These are phyloP conservation scores for Gracilaria domingensis DNA, from an alignment of 23 red algal genomes.

Conservation along the genomic window DNA sequence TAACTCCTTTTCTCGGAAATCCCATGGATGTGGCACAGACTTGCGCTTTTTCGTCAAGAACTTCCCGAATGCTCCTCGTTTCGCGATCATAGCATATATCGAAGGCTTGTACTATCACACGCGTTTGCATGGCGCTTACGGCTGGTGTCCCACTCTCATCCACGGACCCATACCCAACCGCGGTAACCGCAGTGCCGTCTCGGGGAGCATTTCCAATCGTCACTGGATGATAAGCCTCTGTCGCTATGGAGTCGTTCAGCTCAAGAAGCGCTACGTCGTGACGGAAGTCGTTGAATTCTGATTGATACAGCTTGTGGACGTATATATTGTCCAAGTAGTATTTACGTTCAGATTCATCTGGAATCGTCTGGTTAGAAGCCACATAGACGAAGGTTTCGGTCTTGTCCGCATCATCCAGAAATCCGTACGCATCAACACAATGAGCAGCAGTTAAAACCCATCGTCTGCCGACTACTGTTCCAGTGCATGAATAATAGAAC, in stretches of 20 bases:
- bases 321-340: constrained; percentile 19
- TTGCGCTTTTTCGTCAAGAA: constrained; percentile 7
- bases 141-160: constrained; percentile 31
- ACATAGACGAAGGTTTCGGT: not conserved
- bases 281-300: constrained; percentile 21
- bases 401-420: constrained; percentile 18
- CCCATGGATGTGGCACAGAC: constrained; percentile 44
- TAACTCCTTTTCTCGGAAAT: constrained; percentile 24
- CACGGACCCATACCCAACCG: constrained; percentile 53
- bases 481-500: constrained; percentile 31
- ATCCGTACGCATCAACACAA: constrained; percentile 32
- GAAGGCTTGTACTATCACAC: constrained; percentile 12
- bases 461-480: constrained; percentile 15
- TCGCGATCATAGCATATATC: constrained; percentile 29
- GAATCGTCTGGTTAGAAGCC: not conserved
- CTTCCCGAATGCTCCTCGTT: constrained; percentile 9
- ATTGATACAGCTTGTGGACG: not conserved
- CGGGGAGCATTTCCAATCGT: constrained; percentile 1
- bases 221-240: constrained; percentile 17
- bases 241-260: constrained; percentile 8
- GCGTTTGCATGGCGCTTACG: constrained; percentile 26
- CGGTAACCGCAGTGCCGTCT: constrained; percentile 11
- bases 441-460: constrained; percentile 44
- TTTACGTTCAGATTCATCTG: constrained; percentile 9
- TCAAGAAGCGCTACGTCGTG: constrained; percentile 35